phyloP scores from a whole-genome alignment of 441 rosid genomes.

The Mallotus japonicus region DNA sequence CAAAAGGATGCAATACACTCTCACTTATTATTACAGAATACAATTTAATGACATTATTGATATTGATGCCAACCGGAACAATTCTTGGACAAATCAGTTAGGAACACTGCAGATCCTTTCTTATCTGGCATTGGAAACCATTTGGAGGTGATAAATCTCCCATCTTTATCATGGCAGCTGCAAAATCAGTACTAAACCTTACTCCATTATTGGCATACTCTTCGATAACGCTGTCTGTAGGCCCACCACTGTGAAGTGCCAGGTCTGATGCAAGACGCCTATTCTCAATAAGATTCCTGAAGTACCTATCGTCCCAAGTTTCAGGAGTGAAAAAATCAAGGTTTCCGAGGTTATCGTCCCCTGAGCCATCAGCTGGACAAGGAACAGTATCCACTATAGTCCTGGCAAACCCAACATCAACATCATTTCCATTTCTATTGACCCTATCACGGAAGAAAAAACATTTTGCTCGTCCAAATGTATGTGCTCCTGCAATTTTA shows the following conservation, averaged over 20 bases:
- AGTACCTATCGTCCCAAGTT: constrained; percentile 12
- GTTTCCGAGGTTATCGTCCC: constrained; percentile 7
- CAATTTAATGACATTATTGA: no score
- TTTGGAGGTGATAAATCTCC: constrained; percentile 11
- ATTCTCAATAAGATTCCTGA: background rate
- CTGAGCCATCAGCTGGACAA: background rate
- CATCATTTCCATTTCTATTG: constrained; percentile 10
- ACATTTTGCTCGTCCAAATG: constrained; percentile 18
- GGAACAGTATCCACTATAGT: background rate
- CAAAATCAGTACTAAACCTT: constrained; percentile 13
- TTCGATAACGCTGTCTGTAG: constrained; percentile 11
- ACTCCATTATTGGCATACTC: background rate
- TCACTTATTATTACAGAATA: no score
- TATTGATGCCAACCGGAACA: no score
- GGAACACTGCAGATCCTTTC: constrained; percentile 11
- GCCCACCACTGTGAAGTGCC: constrained; percentile 11
- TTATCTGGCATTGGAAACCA: constrained; percentile 14
- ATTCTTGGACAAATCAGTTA: background rate
- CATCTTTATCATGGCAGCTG: constrained; percentile 16
- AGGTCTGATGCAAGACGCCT: constrained; percentile 14
- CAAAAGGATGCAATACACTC: no score
- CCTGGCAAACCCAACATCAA: constrained; percentile 6
- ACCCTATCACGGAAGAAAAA: background rate
- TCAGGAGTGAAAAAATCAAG: constrained; percentile 7
- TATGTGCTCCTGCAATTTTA: constrained; percentile 14